phyloP scores from a whole-genome alignment of 305 asterid species.

The Solanum chacoense region DNA sequence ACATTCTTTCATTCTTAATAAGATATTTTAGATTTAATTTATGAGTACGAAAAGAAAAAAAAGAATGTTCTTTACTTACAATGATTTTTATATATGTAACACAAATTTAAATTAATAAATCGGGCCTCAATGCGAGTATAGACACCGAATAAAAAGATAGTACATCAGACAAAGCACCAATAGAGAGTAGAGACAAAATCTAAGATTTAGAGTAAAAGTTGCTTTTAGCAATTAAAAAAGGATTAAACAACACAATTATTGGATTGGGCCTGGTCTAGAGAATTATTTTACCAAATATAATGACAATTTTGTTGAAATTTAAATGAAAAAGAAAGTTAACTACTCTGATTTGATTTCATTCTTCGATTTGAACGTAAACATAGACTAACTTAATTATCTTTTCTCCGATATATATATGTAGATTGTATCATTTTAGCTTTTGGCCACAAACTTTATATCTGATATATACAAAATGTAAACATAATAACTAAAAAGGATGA shows the following conservation, averaged over 20 bases:
- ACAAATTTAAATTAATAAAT: neutral
- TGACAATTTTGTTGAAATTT: neutral
- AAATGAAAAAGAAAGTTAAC: neutral
- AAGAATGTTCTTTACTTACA: neutral
- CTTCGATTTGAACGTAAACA: neutral
- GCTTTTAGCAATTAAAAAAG: neutral
- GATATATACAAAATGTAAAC: neutral
- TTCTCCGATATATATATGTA: neutral
- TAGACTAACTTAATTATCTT: neutral
- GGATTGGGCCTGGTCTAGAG: neutral
- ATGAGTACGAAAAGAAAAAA: neutral
- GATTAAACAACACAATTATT: neutral
- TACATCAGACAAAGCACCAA: neutral
- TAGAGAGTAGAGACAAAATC: neutral
- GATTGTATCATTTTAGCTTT: neutral
- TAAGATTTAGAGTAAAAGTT: neutral
- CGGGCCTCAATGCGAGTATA: fast-evolving
- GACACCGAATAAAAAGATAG: neutral
- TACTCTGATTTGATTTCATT: neutral
- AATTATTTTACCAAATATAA: neutral
- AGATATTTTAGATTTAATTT: too few relatives aligned
- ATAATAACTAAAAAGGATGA: neutral
- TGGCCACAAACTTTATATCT: neutral
- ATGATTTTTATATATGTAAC: neutral
- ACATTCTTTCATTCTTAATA: neutral